Conservation (phyloP, 192 early-diverging fungal species). For the Rhizophagus clarus region DNA sequence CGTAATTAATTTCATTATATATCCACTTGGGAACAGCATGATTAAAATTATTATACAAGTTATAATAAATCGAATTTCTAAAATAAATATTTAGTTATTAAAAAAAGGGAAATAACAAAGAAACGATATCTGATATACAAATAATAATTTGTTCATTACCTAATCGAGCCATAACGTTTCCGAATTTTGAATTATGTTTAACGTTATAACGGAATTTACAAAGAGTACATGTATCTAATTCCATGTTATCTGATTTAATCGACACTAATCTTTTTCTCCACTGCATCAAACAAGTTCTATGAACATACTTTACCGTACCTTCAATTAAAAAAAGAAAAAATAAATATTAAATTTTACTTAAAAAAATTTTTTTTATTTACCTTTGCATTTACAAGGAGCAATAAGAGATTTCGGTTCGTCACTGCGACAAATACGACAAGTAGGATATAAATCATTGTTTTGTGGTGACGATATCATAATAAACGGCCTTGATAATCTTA, state of each 20-base stretch:
- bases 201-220: slow-evolving; percentile 47
- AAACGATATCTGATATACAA: too few relatives aligned
- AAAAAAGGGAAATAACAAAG: too few relatives aligned
- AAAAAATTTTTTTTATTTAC: not conserved
- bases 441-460: slow-evolving; percentile 30
- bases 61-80: slow-evolving; percentile 39
- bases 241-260: slow-evolving; percentile 37
- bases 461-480: not conserved
- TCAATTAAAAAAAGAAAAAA: not conserved
- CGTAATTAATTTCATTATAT: slow-evolving; percentile 44
- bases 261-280: slow-evolving; percentile 45
- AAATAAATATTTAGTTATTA: not conserved
- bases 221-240: slow-evolving; percentile 41
- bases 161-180: not conserved
- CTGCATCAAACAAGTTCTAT: slow-evolving; percentile 6
- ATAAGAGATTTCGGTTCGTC: slow-evolving; percentile 9
- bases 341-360: not conserved
- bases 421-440: slow-evolving; percentile 31
- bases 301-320: slow-evolving; percentile 24
- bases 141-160: not conserved
- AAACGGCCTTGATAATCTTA: not conserved
- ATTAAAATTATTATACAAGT: slow-evolving; percentile 38
- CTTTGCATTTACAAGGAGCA: slow-evolving; percentile 24
- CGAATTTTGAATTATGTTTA: slow-evolving; percentile 17
- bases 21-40: slow-evolving; percentile 43